phyloP scores from a whole-genome alignment of 139 green algal species.

The Volvox africanus region DNA sequence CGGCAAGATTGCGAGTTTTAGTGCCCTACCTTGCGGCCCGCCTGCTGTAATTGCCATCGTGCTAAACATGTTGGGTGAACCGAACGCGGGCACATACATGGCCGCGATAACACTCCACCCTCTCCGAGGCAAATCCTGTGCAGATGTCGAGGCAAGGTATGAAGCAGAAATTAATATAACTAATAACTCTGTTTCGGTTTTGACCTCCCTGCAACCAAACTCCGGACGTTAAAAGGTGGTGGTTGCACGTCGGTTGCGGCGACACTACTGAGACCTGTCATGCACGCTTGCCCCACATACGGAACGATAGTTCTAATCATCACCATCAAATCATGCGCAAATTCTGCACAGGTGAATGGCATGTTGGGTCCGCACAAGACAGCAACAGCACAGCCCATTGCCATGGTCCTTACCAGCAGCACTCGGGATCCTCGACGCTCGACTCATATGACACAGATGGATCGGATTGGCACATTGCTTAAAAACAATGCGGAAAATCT shows the following conservation, averaged over 20 bases:
- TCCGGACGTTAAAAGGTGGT: neutral
- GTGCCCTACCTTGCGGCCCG: conserved; percentile 37
- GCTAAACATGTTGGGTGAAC: conserved; percentile 60
- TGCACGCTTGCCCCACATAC: neutral
- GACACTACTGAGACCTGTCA: neutral
- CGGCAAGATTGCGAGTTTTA: neutral
- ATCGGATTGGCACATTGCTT: neutral
- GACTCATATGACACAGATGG: neutral
- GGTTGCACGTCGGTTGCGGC: conserved; percentile 18
- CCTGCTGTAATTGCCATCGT: conserved; percentile 67
- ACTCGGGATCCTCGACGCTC: neutral
- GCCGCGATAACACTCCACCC: conserved; percentile 18
- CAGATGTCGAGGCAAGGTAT: neutral
- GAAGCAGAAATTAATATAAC: neutral
- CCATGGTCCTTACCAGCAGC: neutral
- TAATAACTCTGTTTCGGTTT: neutral
- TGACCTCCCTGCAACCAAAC: too few species aligned
- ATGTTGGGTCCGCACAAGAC: conserved; percentile 8
- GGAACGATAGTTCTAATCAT: neutral
- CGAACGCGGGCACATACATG: conserved; percentile 59
- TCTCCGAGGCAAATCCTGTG: conserved; percentile 63
- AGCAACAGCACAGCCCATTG: conserved; percentile 8
- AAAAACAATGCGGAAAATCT: neutral
- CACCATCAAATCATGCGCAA: neutral
- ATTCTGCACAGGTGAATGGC: neutral